Conservation (phyloP, 2,329 filamentous ascomycete genomes). For the Sclerotinia nivalis region DNA sequence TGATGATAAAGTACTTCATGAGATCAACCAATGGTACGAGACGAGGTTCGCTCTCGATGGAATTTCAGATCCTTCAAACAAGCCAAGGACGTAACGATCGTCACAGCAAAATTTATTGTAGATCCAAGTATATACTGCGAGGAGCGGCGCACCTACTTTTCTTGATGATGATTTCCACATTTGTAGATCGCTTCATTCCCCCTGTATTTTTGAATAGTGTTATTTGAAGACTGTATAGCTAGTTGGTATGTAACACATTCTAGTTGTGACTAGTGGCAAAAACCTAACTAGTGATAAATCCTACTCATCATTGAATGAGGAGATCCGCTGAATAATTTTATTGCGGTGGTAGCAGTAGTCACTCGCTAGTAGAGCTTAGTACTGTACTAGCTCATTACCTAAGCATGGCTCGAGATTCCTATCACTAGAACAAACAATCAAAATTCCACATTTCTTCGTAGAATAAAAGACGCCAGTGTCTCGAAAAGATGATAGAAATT, state of each 20-base stretch:
- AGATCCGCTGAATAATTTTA: not conserved
- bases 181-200: too few relatives aligned
- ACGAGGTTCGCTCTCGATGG: not conserved
- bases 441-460: not conserved
- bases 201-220: not conserved
- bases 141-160: not conserved
- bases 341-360: not conserved
- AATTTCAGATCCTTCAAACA: not conserved
- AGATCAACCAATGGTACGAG: not conserved
- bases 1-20: not conserved
- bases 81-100: not conserved
- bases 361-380: not conserved
- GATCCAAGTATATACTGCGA: not conserved
- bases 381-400: not conserved
- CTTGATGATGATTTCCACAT: not conserved
- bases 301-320: not conserved
- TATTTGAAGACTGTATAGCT: not conserved
- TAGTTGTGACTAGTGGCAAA: not conserved
- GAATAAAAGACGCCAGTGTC: too few relatives aligned
- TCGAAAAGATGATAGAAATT: not conserved
- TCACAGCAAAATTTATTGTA: not conserved
- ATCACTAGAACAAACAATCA: not conserved
- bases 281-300: not conserved
- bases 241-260: not conserved
- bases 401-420: not conserved